phyloP scores from a whole-genome alignment of 495 filamentous ascomycete species.

The Aspergillus hancockii region DNA sequence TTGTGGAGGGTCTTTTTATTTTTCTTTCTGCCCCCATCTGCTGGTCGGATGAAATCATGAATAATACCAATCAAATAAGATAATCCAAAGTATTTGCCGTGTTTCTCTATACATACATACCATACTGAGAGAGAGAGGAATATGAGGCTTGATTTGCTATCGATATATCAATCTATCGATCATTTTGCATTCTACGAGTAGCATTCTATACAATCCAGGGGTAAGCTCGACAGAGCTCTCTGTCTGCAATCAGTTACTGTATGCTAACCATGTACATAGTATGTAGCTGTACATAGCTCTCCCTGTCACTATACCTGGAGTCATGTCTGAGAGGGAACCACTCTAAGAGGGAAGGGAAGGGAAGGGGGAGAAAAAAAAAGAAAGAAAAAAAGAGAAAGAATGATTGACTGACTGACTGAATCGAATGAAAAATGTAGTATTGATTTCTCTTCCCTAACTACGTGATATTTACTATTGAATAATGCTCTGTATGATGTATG shows the following conservation, averaged over 20 bases:
- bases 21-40: neutral
- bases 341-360: neutral
- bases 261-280: neutral
- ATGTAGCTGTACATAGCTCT: neutral
- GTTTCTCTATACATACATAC: neutral
- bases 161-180: neutral
- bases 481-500: neutral
- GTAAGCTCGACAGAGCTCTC: neutral
- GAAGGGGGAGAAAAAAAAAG: neutral
- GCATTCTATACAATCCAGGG: neutral
- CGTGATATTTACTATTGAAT: neutral
- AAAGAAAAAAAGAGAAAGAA: neutral
- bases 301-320: neutral
- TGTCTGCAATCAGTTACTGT: slow-evolving; percentile 2
- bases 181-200: neutral
- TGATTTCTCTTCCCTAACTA: neutral
- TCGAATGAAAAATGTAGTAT: neutral
- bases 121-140: neutral
- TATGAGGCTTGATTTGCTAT: neutral
- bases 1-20: neutral
- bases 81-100: neutral
- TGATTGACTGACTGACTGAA: neutral
- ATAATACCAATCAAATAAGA: too few relatives aligned
- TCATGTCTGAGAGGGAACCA: neutral
- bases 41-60: too few relatives aligned